These are phyloP conservation scores for Apophysomyces sp. DNA, from an alignment of 371 early-diverging fungal genomes.

Conservation along the genomic window DNA sequence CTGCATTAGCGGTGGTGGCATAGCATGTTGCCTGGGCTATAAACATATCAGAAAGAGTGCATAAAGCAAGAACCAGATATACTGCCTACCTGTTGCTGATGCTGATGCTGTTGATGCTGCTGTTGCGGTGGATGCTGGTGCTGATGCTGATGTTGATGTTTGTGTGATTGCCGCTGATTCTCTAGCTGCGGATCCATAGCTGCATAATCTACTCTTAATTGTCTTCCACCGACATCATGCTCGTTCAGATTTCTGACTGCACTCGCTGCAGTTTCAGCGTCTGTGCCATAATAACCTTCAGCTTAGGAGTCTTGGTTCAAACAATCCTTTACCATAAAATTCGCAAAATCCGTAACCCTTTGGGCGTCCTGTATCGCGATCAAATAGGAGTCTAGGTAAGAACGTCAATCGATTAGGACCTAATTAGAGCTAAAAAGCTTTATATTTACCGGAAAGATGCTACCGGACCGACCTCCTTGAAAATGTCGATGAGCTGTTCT, in stretches of 20 bases:
- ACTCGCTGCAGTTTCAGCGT: slow-evolving; percentile 78
- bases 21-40: neutral
- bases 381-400: slow-evolving; percentile 71
- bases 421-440: no score
- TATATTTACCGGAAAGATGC: slow-evolving; percentile 60
- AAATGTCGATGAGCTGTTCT: slow-evolving; percentile 84
- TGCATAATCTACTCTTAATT: slow-evolving; percentile 83
- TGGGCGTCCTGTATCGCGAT: slow-evolving; percentile 86
- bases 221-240: slow-evolving; percentile 81
- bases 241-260: slow-evolving; percentile 83
- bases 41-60: neutral
- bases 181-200: slow-evolving; percentile 56
- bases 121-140: slow-evolving; percentile 32
- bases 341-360: slow-evolving; percentile 92
- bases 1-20: slow-evolving; percentile 15
- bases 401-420: neutral
- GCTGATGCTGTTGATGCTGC: slow-evolving; percentile 23
- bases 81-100: slow-evolving; percentile 8
- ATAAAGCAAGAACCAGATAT: neutral
- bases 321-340: slow-evolving; percentile 60
- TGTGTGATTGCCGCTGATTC: slow-evolving; percentile 17
- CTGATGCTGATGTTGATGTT: slow-evolving; percentile 28
- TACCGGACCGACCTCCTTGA: slow-evolving; percentile 89
- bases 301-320: neutral
- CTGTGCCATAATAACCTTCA: slow-evolving; percentile 25